Conservation (phyloP, 140 eudicot species). For the Senecio squalidus region DNA sequence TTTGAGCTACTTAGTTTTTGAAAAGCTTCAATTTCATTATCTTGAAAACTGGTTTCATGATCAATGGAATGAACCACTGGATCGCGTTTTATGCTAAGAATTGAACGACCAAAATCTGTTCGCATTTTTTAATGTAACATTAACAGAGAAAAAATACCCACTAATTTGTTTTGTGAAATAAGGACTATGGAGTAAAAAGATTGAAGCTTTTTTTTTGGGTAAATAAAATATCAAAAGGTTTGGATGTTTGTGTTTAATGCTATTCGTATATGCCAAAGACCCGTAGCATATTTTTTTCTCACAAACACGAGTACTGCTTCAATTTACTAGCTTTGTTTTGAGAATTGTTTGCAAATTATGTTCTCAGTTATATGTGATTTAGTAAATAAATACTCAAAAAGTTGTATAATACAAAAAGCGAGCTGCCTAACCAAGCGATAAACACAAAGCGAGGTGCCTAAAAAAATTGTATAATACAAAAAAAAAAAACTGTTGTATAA, state of each 20-base stretch:
- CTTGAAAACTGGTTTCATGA: constrained; percentile 35
- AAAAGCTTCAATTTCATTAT: constrained; percentile 39
- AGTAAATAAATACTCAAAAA: too few relatives aligned
- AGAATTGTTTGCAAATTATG: too few relatives aligned
- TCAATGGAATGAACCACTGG: constrained; percentile 61
- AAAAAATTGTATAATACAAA: too few relatives aligned
- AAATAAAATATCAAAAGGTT: background rate
- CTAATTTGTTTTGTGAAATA: background rate
- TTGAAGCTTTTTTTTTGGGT: background rate
- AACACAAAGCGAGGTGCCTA: too few relatives aligned
- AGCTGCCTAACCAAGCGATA: too few relatives aligned
- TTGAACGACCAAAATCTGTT: constrained; percentile 42
- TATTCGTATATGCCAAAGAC: constrained; percentile 29
- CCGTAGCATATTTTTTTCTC: too few relatives aligned
- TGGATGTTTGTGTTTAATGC: too few relatives aligned
- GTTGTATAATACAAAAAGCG: too few relatives aligned
- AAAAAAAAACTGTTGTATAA: too few relatives aligned
- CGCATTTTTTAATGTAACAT: constrained; percentile 46
- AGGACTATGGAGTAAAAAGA: background rate
- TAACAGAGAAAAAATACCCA: background rate
- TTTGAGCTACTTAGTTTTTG: constrained; percentile 47
- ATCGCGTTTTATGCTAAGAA: constrained; percentile 41
- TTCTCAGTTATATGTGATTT: too few relatives aligned
- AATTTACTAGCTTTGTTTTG: too few relatives aligned
- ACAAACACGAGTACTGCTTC: too few relatives aligned